Evolutionary conservation across 2,329 filamentous ascomycete genomes (phyloP), one percentile per base, ranked within the genome.

Genomic region (Macrophomina tecta): DNA sequence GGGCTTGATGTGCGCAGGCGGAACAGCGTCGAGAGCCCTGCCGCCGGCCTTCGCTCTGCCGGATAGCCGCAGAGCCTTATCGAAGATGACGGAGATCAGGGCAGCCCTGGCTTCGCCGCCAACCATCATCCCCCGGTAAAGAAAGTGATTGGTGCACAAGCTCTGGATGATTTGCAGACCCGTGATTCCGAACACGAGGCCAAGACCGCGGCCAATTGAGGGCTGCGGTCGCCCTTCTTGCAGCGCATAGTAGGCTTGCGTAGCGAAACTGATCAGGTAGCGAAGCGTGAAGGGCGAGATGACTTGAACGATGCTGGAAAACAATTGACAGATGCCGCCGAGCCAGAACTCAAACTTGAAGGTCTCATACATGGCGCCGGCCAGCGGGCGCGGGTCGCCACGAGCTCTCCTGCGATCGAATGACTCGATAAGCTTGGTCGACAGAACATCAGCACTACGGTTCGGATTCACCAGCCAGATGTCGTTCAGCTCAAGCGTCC

Each of bases 61-160:
- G 0, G 94, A 97, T 16, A 98, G 86, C 61, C 89, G 89, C 90
- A 97, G 93, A 2, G 93, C 89, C 78, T 98, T 98, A 76, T 95
- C 92, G 74, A 97, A 98, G 67, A 98, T 93, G 67, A 93, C 81
- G 28, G 91, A 88, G 71, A 97, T 97, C 51, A 98, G 82, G 0
- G 92, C 90, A 0, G 90, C 93, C 75, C 94, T 87, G 7, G 87
- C 82, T 80, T 97, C 90, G 0, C 93, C 95, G 69, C 94, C 95
- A 46, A 96, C 88, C 81, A 96, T 89, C 91, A 97, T 96, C 28
- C 94, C 93, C 28, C 90, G 88, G 74, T 94, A 98, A 74, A 98
- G 90, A 80, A 97, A 97, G 74, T 98, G 94, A 74, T 94, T 96
- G 2, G 89, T 92, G 32, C 88, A 88, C 70, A 97, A 74, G 76